Conservation (phyloP, 768 basidiomycete species). For the Leccinum aurantiacum region DNA sequence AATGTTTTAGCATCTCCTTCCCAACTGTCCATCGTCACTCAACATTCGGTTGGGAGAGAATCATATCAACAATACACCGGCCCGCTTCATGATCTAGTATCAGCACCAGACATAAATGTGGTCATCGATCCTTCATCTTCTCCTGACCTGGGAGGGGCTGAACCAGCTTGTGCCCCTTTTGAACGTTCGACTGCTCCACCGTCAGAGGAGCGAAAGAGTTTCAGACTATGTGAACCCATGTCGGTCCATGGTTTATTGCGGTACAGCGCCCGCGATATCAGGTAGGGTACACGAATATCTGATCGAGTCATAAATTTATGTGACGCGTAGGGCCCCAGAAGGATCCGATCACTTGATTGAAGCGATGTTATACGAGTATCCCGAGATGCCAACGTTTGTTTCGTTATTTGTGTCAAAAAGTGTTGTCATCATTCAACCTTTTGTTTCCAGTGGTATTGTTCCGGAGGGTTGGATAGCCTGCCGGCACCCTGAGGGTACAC, state of each 20-base stretch:
- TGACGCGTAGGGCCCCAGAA: neutral
- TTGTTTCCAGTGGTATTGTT: conserved; percentile 3
- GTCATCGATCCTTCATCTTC: neutral
- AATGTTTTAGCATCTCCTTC: neutral
- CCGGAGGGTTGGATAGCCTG: conserved; percentile 45
- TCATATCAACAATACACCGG: conserved; percentile 22
- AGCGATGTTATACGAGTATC: conserved; percentile 20
- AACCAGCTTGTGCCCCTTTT: neutral
- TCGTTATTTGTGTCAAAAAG: neutral
- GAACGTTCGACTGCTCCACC: conserved; percentile 1
- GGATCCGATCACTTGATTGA: conserved; percentile 5
- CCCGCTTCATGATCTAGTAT: conserved; percentile 8
- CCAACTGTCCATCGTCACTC: neutral
- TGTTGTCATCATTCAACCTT: neutral
- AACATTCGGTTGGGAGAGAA: conserved; percentile 17
- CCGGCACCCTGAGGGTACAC: conserved; percentile 36
- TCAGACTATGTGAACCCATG: conserved; percentile 12
- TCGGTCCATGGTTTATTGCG: conserved; percentile 7
- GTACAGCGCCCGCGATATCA: neutral
- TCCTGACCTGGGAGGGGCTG: neutral
- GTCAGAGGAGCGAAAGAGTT: neutral
- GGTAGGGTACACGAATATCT: conserved; percentile 5
- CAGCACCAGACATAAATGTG: neutral
- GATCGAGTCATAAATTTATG: neutral
- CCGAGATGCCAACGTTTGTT: conserved; percentile 1